Conservation (phyloP, 2,329 filamentous ascomycete species). For the Ophiostoma piceae region DNA sequence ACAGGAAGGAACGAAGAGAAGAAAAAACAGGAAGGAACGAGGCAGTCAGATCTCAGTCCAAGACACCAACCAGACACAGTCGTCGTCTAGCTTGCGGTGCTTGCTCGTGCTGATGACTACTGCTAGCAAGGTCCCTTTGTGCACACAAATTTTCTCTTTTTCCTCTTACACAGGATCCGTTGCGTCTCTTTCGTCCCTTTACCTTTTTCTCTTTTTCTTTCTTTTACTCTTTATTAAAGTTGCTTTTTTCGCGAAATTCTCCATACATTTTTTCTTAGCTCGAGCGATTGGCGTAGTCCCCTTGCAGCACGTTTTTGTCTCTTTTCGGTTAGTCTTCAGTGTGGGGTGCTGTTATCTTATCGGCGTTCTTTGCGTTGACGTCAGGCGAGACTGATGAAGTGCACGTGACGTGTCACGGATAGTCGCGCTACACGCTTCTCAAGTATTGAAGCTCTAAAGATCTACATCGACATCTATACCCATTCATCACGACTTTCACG, state of each 20-base stretch:
- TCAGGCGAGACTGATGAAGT: neutral
- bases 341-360: conserved; percentile 15
- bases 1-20: neutral
- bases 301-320: neutral
- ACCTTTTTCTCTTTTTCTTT: conserved; percentile 13
- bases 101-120: neutral
- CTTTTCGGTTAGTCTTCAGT: neutral
- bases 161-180: neutral
- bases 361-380: neutral
- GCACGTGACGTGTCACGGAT: neutral
- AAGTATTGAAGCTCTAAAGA: neutral
- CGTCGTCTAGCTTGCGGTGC: neutral
- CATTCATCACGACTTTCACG: neutral
- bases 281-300: conserved; percentile 1
- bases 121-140: neutral
- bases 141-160: neutral
- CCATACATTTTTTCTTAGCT: conserved; percentile 8
- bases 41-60: neutral
- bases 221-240: conserved; percentile 14
- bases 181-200: neutral
- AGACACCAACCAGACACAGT: neutral
- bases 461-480: no score
- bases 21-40: neutral
- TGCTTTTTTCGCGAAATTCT: conserved; percentile 8
- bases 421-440: neutral